Conservation (phyloP, 805 yeast species). For the Kuraishia molischiana region DNA sequence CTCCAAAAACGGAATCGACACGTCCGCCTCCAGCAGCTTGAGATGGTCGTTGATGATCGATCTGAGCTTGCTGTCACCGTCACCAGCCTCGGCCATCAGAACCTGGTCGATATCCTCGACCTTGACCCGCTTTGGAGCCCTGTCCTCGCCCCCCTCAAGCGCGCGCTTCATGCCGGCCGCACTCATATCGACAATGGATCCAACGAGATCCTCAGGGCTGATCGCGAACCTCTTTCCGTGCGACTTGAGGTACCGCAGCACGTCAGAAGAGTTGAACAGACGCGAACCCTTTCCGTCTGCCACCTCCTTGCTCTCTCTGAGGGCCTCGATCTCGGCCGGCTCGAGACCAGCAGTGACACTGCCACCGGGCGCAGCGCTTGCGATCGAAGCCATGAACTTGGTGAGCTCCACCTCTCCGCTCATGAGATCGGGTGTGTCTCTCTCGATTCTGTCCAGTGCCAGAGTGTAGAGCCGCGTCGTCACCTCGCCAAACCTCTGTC, state of each 20-base stretch:
- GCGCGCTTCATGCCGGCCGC: constrained; percentile 11
- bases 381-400: constrained; percentile 17
- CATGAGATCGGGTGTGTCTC: constrained; percentile 29
- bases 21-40: constrained; percentile 46
- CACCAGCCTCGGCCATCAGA: constrained; percentile 8
- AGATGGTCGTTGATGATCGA: constrained; percentile 41
- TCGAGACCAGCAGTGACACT: constrained; percentile 21
- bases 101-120: constrained; percentile 13
- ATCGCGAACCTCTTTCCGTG: constrained; percentile 25
- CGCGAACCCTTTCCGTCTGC: constrained; percentile 24
- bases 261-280: constrained; percentile 33
- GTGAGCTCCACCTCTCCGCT: constrained; percentile 14
- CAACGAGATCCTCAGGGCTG: constrained; percentile 23
- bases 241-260: constrained; percentile 17
- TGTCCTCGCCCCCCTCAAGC: constrained; percentile 5
- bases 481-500: constrained; percentile 59
- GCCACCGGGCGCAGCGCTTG: constrained; percentile 10
- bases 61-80: neutral
- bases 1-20: constrained; percentile 47
- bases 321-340: constrained; percentile 9
- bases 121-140: constrained; percentile 14
- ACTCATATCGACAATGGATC: constrained; percentile 25
- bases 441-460: constrained; percentile 51
- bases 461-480: constrained; percentile 55
- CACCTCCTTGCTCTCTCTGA: constrained; percentile 10